A percentile compares a stretch with the other conserved stretches of the same genome.
These are phyloP conservation scores for Cinnamomum chago DNA, from an alignment of 164 flowering plant species.

Conservation along the genomic window DNA sequence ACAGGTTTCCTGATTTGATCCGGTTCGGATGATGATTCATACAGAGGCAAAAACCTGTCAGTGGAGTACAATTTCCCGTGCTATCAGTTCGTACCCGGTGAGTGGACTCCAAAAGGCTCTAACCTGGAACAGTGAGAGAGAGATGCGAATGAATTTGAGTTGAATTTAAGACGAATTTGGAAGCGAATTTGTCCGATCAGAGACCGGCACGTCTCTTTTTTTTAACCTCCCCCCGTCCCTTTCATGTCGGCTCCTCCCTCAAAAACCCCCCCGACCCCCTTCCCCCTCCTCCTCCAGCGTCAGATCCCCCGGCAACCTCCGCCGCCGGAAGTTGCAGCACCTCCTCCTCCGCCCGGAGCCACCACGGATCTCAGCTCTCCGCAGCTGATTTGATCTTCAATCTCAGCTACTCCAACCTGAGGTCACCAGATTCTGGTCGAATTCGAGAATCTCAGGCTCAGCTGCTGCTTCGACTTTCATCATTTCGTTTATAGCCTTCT, in stretches of 20 bases:
- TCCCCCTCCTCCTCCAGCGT: neutral
- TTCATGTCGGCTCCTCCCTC: conserved; percentile 38
- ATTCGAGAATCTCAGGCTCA: neutral
- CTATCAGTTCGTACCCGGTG: too few species aligned
- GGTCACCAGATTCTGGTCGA: neutral
- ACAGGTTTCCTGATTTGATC: too few species aligned
- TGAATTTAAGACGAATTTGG: conserved; percentile 21
- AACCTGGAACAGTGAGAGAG: conserved; percentile 5
- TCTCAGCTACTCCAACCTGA: neutral
- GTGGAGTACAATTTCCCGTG: too few species aligned
- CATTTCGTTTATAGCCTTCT: neutral
- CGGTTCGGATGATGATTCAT: too few species aligned
- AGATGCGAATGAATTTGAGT: conserved; percentile 14
- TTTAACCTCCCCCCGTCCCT: conserved; percentile 26
- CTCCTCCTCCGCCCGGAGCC: neutral
- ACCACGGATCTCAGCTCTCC: neutral
- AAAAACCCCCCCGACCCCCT: neutral
- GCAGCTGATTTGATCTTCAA: neutral
- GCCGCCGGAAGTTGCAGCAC: neutral
- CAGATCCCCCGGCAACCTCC: neutral
- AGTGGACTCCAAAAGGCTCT: too few species aligned
- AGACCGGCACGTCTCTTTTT: conserved; percentile 6
- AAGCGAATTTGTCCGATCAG: conserved; percentile 20
- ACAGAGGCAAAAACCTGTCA: too few species aligned
- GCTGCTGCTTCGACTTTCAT: too few species aligned